Percentiles rank a stretch among this genome's conserved stretches.
phyloP scores from a whole-genome alignment of 2,329 filamentous ascomycete species.

The Neopestalotiopsis clavispora region DNA sequence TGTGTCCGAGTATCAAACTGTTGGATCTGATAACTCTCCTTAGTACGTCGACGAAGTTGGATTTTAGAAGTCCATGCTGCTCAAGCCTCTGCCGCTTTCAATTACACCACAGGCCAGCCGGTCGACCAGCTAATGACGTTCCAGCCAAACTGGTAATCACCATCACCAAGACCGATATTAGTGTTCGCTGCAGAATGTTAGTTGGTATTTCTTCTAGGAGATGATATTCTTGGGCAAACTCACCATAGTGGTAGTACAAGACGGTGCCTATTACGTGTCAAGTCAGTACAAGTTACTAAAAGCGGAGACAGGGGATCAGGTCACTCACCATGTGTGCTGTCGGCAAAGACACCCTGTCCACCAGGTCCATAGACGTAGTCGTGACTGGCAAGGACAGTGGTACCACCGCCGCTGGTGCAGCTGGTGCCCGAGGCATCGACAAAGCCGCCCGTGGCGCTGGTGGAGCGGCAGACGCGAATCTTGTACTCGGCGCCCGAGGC shows the following conservation, averaged over 20 bases:
- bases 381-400: constrained; percentile 61
- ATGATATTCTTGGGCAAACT: neutral
- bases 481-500: constrained; percentile 66
- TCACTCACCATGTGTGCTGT: constrained; percentile 41
- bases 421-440: constrained; percentile 58
- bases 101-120: constrained; percentile 47
- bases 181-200: constrained; percentile 47
- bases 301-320: too few relatives aligned
- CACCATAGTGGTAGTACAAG: constrained; percentile 65
- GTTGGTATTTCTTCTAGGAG: neutral
- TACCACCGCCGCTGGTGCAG: constrained; percentile 63
- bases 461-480: constrained; percentile 67
- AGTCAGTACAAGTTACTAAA: too few relatives aligned
- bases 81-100: neutral
- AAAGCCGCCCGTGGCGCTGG: constrained; percentile 56
- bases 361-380: constrained; percentile 65
- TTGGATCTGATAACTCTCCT: too few relatives aligned
- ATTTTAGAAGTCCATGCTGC: neutral
- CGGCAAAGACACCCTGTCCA: constrained; percentile 63
- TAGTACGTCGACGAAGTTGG: too few relatives aligned
- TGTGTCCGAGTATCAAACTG: too few relatives aligned
- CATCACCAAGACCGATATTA: constrained; percentile 54
- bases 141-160: constrained; percentile 50
- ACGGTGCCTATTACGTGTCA: constrained; percentile 43
- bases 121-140: constrained; percentile 46